Base-by-base conservation (phyloP, 768 basidiomycete species). In the Lactifluus echinatus region DNA sequence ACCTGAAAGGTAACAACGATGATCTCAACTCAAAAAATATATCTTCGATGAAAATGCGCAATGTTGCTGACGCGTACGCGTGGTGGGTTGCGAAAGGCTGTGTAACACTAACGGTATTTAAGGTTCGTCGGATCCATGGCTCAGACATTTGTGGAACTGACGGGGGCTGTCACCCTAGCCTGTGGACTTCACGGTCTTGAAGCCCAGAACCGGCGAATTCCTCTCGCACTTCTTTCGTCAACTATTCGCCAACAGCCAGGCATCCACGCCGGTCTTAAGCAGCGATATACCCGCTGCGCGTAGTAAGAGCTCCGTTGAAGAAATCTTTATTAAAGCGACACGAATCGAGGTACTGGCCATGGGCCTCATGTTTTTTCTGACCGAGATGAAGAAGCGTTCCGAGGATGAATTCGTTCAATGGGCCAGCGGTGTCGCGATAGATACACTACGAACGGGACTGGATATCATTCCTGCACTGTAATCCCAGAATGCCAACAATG, bases 21-120 rank as follows among this genome's bases (percentile, higher is more conserved):
- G 70, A 66, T 11, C 71, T 73, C 50, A 75, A 82, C 17, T 71
- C 76, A 21, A 78, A 74, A 44, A 76, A 76, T 43, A 75, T 88
- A 56, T 82, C 85, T 11, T 69, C 75, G 4, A 74, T 79, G 19
- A 79, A 85, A 52, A 68, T 83, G 53, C 72, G 68, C 33, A 94
- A 97, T 65, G 73, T 93, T 5, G 93, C 94, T 12, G 82, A 79
- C 63, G 87, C 87, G 6, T 91, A 90, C 62, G 93, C 83, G 1
- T 99, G 94, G 92, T 92, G 90, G 83, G 80, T 96, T 40, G 88
- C 91, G 4, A 92, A 92, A 69, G 89, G 87, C 60, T 82, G 80
- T 11, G 74, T 89, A 28, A 76, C 82, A 23, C 72, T 98, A 45
- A 76, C 80, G 0, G 79, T 96, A 8, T 73, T 98, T 55, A 97